A percentile compares a stretch with the other conserved stretches of the same genome.
These are phyloP conservation scores for Mycoemilia scoparia DNA, from an alignment of 192 early-diverging fungal species.

Conservation along the genomic window DNA sequence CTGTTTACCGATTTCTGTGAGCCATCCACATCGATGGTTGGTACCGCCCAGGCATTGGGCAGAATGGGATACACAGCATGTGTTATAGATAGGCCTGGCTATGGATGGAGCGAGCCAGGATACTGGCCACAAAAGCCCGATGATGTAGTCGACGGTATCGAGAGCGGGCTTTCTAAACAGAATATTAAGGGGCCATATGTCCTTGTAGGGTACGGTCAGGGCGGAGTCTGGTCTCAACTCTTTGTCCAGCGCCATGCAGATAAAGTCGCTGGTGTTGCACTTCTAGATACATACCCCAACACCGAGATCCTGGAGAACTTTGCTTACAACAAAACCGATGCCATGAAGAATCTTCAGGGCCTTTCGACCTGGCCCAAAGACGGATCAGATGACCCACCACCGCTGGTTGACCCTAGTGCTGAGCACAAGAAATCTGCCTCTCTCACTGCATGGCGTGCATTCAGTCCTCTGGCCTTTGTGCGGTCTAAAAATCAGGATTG, in stretches of 20 bases:
- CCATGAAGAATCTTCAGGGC: conserved; percentile 23
- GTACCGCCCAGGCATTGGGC: conserved; percentile 17
- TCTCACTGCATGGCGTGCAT: conserved; percentile 18
- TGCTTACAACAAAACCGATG: conserved; percentile 28
- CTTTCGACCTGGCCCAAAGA: conserved; percentile 6
- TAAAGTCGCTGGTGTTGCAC: conserved; percentile 20
- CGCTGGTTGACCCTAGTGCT: conserved; percentile 14
- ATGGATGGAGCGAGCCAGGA: conserved; percentile 34
- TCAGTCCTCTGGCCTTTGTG: conserved; percentile 24
- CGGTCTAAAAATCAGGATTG: conserved; percentile 19
- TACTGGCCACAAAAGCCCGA: conserved; percentile 25
- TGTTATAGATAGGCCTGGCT: conserved; percentile 29
- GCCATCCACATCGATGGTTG: conserved; percentile 28
- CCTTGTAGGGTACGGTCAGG: conserved; percentile 31
- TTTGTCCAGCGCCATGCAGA: conserved; percentile 25
- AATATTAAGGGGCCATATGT: conserved; percentile 21
- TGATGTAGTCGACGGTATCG: conserved; percentile 28
- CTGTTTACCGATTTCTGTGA: conserved; percentile 27
- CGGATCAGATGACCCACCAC: background rate
- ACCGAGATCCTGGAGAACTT: conserved; percentile 26
- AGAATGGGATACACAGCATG: conserved; percentile 22
- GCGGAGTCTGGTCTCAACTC: conserved; percentile 32
- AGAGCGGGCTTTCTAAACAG: conserved; percentile 23
- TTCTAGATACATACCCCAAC: conserved; percentile 30
- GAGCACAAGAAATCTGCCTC: conserved; percentile 9